Base-by-base conservation (phyloP, 1,139 yeast species). In the Keqinozyma sinolaborantium region DNA sequence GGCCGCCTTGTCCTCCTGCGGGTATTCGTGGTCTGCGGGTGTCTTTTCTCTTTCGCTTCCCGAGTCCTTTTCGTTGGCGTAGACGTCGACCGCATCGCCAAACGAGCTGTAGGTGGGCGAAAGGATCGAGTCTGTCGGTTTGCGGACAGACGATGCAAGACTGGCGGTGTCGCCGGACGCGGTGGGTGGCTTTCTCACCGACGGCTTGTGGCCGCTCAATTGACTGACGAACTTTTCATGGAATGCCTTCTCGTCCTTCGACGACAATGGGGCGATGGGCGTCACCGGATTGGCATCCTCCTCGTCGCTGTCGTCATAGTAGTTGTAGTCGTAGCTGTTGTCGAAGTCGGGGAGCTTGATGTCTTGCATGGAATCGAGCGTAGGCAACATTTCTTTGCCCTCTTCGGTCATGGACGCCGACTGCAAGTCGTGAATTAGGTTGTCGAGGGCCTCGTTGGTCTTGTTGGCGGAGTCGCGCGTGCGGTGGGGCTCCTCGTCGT, bases 341-440 rank as follows among this genome's bases (percentile, higher is more conserved):
- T 52, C 59, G 30, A 58, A 56, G 33, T 60, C 63, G 1, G 65
- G 65, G 28, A 59, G 34, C 1, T 55, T 44, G 10, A 53, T 36
- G 30, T 52, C 50, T 25, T 44, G 48, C 16, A 48, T 41, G 3
- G 59, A 47, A 23, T 51, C 56, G 21, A 57, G 34, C 7, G 43
- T 38, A 2, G 62, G 64, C 24, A 57, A 37, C 13, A 43, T 24
- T 6, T 32, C 38, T 6, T 29, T 28, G 23, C 31, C 23, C 14
- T 40, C 44, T 9, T 30, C 33, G 1, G 41, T 31, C 13, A 35
- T 29, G 1, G 64, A 53, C 9, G 56, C 51, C 29, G 47, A 46
- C 33, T 55, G 59, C 23, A 66, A 47, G 35, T 66, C 71, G 35
- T 56, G 51, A 9, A 67, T 64, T 23, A 65, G 47, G 3, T 66